A percentile compares a stretch with the other conserved stretches of the same genome.
These are phyloP conservation scores for Aspergillus eucalypticola DNA, from an alignment of 2,329 filamentous ascomycete species.

Conservation along the genomic window DNA sequence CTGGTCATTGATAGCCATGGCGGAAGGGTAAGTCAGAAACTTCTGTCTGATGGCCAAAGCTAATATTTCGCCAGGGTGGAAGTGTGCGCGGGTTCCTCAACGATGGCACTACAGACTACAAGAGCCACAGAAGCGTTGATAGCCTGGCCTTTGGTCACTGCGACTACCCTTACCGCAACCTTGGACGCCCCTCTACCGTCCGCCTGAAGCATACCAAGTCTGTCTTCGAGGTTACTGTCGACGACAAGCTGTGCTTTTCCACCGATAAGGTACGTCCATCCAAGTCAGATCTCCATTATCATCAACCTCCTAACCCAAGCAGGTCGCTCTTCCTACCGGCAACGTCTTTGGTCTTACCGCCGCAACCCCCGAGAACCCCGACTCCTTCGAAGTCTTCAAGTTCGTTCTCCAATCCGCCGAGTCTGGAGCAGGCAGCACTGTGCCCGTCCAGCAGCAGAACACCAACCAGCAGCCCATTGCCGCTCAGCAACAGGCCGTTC, in stretches of 20 bases:
- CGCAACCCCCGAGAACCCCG: constrained; percentile 83
- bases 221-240: constrained; percentile 75
- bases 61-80: constrained; percentile 55
- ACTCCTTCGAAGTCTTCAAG: constrained; percentile 93
- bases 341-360: constrained; percentile 88
- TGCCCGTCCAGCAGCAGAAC: constrained; percentile 19
- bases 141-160: constrained; percentile 91
- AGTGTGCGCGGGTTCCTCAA: constrained; percentile 91
- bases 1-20: constrained; percentile 83
- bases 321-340: constrained; percentile 74
- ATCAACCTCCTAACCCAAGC: constrained; percentile 6
- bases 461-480: constrained; percentile 26
- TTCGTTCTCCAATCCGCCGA: constrained; percentile 66
- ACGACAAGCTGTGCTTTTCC: constrained; percentile 79
- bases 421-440: constrained; percentile 18
- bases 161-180: constrained; percentile 85
- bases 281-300: background rate
- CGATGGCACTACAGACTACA: constrained; percentile 80
- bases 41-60: background rate
- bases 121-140: constrained; percentile 73
- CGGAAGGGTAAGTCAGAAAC: constrained; percentile 53
- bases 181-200: constrained; percentile 78
- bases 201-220: constrained; percentile 68
- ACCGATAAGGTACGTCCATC: constrained; percentile 59
- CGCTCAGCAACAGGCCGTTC: constrained; percentile 23